Base-by-base conservation (phyloP, 805 yeast species). In the Yarrowia keelungensis region DNA sequence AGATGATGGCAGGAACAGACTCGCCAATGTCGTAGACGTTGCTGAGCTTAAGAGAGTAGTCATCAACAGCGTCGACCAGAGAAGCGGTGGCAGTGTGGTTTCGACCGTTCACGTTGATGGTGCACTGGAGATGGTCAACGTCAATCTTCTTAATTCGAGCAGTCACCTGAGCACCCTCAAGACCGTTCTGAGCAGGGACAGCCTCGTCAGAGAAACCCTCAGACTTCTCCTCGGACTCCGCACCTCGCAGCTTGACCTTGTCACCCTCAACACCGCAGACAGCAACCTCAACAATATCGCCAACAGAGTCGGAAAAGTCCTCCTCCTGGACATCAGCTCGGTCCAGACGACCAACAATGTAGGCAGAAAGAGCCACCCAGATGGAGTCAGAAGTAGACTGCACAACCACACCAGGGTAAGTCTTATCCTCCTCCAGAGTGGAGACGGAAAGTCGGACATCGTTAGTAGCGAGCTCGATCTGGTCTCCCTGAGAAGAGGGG, bases 11-110 rank as follows among this genome's bases (percentile, higher is more conserved):
- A 10, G 67, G 56, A 8, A 75, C 73, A 10, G 72, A 45, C 43
- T 73, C 70, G 19, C 73, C 75, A n/a, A 69, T 42, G 12, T 59
- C 65, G 58, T 65, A 74, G 14, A 56, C 54, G 36, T 54, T 51
- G 19, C 62, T 43, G 26, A 69, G 41, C n/a, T 71, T 69, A 8
- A 68, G 70, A 10, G 54, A 49, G 66, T 72, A 71, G 15, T 71
- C 71, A 62, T 75, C 77, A 14, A 72, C 38, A 35, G 69, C 45
- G 45, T 74, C 75, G 15, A 72, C 69, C 10, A 72, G 45, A 53
- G 66, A 67, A 1, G 71, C 73, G 7, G 76, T 72, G 10, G 74
- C 70, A 69, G 78, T 80, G 4, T 15, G 12, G 8, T 69, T 71
- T 54, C 70, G 49, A 26, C 71, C 66, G 42, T 72, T 70, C 35